A percentile compares a stretch with the other conserved stretches of the same genome.
Conservation (phyloP, 1,139 yeast genomes). For the Geotrichum phurueaensis region DNA sequence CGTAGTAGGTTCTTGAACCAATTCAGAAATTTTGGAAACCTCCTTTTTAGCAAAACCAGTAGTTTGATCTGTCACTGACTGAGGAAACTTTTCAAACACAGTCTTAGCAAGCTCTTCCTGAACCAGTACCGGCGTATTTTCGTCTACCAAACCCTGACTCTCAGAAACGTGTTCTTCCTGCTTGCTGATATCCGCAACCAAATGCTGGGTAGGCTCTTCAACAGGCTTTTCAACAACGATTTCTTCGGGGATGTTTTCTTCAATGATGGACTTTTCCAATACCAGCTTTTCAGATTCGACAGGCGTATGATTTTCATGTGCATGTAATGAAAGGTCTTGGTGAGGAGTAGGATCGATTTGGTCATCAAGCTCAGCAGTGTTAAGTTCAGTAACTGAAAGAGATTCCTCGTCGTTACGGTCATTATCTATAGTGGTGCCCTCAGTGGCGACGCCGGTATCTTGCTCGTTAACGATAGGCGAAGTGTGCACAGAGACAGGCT, state of each 20-base stretch:
- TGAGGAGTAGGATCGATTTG: neutral
- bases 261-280: too few relatives aligned
- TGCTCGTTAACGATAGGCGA: neutral
- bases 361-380: neutral
- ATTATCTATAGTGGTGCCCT: neutral
- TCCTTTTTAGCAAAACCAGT: neutral
- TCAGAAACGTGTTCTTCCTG: neutral
- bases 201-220: neutral
- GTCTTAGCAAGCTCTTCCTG: neutral
- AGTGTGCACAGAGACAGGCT: neutral
- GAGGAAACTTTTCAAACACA: neutral
- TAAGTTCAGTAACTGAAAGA: neutral
- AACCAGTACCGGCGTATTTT: neutral
- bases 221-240: neutral
- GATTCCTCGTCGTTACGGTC: neutral
- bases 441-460: neutral
- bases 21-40: neutral
- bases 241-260: neutral
- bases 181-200: neutral
- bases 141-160: neutral
- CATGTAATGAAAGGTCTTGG: neutral
- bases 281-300: neutral
- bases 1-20: neutral
- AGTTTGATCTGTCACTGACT: neutral
- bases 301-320: neutral